Conservation (phyloP, 2,329 filamentous ascomycete genomes). For the Alternaria sp. region DNA sequence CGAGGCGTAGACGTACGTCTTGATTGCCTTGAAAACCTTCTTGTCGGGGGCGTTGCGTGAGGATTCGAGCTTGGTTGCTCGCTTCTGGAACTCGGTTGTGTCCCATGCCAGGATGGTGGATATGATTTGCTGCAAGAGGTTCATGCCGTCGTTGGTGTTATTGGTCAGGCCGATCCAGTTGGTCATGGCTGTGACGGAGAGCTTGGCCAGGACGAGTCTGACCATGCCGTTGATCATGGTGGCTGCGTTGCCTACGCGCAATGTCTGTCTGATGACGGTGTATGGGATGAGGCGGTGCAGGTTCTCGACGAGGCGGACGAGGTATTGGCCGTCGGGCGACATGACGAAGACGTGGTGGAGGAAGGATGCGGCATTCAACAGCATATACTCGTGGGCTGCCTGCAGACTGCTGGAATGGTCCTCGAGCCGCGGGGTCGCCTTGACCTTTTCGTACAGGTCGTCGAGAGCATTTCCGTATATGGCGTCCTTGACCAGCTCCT, state of each 20-base stretch:
- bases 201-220: conserved; percentile 76
- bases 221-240: conserved; percentile 83
- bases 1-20: conserved; percentile 63
- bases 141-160: conserved; percentile 79
- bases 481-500: conserved; percentile 70
- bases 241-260: conserved; percentile 79
- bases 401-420: conserved; percentile 68
- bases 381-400: conserved; percentile 71
- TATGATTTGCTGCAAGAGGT: conserved; percentile 79
- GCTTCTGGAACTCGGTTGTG: conserved; percentile 72
- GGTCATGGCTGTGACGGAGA: conserved; percentile 75
- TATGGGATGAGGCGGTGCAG: conserved; percentile 77
- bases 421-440: conserved; percentile 69
- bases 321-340: conserved; percentile 77
- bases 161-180: conserved; percentile 81
- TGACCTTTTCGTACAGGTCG: conserved; percentile 68
- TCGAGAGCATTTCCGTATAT: conserved; percentile 75
- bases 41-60: conserved; percentile 66
- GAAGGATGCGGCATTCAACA: conserved; percentile 77
- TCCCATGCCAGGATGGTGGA: conserved; percentile 78
- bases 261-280: conserved; percentile 73
- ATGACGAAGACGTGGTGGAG: conserved; percentile 76
- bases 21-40: conserved; percentile 68
- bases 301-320: conserved; percentile 74
- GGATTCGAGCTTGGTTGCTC: conserved; percentile 70